Evolutionary conservation across 306 rosid genomes (phyloP).

Genomic region (Hippophae tibetana): DNA sequence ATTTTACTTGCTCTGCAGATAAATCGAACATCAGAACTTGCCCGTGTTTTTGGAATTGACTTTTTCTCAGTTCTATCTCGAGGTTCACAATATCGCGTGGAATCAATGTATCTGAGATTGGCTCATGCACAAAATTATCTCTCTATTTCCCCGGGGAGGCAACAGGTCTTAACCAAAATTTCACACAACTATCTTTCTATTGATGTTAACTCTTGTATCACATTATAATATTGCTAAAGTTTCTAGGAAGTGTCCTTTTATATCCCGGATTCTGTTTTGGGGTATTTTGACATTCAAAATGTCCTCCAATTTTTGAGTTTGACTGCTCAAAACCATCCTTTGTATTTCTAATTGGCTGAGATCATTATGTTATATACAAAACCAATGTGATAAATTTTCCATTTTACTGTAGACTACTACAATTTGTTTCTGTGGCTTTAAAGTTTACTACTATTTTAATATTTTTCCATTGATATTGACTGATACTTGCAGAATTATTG

Average conservation of each 20-base stretch:
- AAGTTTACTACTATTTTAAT: not conserved
- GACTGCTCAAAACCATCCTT: too few relatives aligned
- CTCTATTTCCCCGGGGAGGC: constrained; percentile 80
- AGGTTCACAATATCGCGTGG: constrained; percentile 94
- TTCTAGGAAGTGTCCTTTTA: too few relatives aligned
- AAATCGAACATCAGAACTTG: constrained; percentile 92
- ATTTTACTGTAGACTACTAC: not conserved
- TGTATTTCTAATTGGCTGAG: too few relatives aligned
- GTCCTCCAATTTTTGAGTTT: too few relatives aligned
- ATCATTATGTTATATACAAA: too few relatives aligned
- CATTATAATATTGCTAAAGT: not conserved
- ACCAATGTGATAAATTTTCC: too few relatives aligned
- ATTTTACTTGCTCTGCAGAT: constrained; percentile 45
- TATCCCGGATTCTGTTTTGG: too few relatives aligned
- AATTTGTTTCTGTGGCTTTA: not conserved
- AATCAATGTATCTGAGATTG: constrained; percentile 88
- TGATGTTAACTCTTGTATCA: not conserved
- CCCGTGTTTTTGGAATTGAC: constrained; percentile 95
- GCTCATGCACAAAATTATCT: constrained; percentile 86
- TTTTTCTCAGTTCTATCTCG: constrained; percentile 95
- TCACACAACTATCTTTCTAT: constrained; percentile 7
- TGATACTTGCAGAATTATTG: not conserved
- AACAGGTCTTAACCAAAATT: constrained; percentile 47
- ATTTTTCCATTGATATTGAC: not conserved
- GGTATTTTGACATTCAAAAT: too few relatives aligned